Base-by-base conservation (phyloP, 306 rosid species). In the Ceratonia siliqua region DNA sequence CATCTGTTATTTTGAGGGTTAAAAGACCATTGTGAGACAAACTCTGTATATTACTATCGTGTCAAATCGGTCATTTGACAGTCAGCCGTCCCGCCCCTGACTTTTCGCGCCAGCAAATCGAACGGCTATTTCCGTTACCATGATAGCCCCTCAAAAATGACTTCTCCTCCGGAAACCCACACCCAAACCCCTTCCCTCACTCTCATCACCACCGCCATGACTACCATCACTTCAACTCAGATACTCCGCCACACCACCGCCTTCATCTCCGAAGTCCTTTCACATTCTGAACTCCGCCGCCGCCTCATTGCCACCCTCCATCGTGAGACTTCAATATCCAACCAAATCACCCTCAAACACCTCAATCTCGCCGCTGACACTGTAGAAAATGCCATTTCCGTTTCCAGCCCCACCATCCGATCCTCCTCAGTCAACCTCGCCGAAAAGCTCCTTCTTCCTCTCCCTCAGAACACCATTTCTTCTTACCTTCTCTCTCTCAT, bases 381-480 rank as follows among this genome's bases (percentile, higher is more conserved):
- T 27, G 78, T 89, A 0, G 93, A 93, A 78, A 89, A 68, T 22
- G 93, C 92, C 4, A 68, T 87, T 36, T 63, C 88, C 48, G 21
- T 75, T 74, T 27, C 86, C 66, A 78, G 71, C 82, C 13, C 88
- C 27, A n/a, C 89, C 65, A 35, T 76, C 13, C 59, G 75, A 2
- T 41, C 86, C 52, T 87, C 93, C 24, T 93, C 90, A 4, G 86
- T 90, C 71, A 74, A 76, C 74, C 86, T 83, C 10, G 82, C 91
- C 4, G 90, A 93, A 79, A 89, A 86, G 27, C 90, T 89, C 70
- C 88, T 90, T 66, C 89, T 83, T 54, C 71, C 89, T 69, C 84
- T 69, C 56, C 81, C 89, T 0, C 46, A 32, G n/a, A 81, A 50
- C 77, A 75, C 90, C 3, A 22, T 85, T 50, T 83, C 97, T 4